These are phyloP conservation scores for Cokeromyces recurvatus DNA, from an alignment of 371 early-diverging fungal species.

Conservation along the genomic window DNA sequence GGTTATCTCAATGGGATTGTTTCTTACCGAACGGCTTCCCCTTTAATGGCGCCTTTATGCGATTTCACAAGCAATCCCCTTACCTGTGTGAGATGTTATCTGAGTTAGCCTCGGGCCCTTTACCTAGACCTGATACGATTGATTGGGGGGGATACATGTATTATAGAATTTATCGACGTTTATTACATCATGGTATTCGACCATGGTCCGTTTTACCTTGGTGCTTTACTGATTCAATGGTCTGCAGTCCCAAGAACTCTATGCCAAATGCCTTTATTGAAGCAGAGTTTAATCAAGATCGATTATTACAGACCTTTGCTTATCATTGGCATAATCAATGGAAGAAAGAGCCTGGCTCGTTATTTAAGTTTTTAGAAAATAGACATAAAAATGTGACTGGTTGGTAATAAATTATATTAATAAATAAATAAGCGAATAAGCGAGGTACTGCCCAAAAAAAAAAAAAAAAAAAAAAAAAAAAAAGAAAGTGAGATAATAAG, in stretches of 20 bases:
- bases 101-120: constrained; percentile 46
- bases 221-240: constrained; percentile 51
- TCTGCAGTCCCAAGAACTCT: constrained; percentile 43
- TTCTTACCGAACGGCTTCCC: constrained; percentile 49
- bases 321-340: constrained; percentile 59
- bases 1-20: constrained; percentile 54
- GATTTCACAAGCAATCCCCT: constrained; percentile 41
- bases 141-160: constrained; percentile 56
- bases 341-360: constrained; percentile 44
- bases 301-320: constrained; percentile 43
- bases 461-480: too few relatives aligned
- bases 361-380: constrained; percentile 43
- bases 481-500: too few relatives aligned
- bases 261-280: constrained; percentile 53
- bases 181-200: constrained; percentile 38
- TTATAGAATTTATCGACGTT: constrained; percentile 40
- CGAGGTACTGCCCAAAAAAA: too few relatives aligned
- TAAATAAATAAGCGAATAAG: too few relatives aligned
- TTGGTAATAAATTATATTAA: constrained; percentile 20
- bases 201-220: constrained; percentile 51
- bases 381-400: constrained; percentile 35
- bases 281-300: constrained; percentile 33
- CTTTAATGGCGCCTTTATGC: constrained; percentile 55
- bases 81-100: constrained; percentile 51
- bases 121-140: constrained; percentile 41